These are phyloP conservation scores for Xylaria sp. DNA, from an alignment of 2,329 filamentous ascomycete species.

Conservation along the genomic window DNA sequence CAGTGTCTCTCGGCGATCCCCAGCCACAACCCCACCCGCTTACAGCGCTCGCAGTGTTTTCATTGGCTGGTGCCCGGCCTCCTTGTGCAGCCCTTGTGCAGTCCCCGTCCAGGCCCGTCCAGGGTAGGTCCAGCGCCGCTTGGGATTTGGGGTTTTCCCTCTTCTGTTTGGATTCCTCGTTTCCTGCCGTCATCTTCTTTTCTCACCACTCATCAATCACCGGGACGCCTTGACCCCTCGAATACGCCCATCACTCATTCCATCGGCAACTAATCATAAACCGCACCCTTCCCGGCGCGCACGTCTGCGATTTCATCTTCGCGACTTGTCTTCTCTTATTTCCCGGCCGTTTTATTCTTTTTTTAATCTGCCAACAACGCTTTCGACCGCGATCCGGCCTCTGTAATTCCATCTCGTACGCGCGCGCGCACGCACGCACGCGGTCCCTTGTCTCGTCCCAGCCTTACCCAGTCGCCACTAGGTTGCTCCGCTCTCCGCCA, in stretches of 20 bases:
- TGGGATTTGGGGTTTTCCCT: slow-evolving; percentile 12
- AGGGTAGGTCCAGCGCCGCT: neutral
- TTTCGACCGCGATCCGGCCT: neutral
- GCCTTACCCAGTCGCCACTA: slow-evolving; percentile 4
- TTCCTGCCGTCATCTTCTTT: slow-evolving; percentile 12
- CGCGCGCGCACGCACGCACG: neutral
- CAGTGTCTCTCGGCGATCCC: neutral
- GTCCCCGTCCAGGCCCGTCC: no score
- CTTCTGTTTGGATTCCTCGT: slow-evolving; percentile 28
- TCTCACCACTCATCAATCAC: slow-evolving; percentile 22
- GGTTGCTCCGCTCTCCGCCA: neutral
- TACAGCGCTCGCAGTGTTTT: no score
- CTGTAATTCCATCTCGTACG: neutral
- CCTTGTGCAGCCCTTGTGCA: no score
- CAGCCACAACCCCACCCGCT: neutral
- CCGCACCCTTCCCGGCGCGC: neutral
- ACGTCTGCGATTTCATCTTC: neutral
- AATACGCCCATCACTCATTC: slow-evolving; percentile 3
- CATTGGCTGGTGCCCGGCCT: slow-evolving; percentile 2
- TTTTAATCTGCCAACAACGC: neutral
- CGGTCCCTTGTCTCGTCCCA: slow-evolving; percentile 3
- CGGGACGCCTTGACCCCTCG: slow-evolving; percentile 17
- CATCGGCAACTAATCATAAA: slow-evolving; percentile 16
- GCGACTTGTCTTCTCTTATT: neutral
- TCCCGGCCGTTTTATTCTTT: no score